Base-by-base conservation (phyloP, 805 yeast species). In the Torulaspora delbrueckii region DNA sequence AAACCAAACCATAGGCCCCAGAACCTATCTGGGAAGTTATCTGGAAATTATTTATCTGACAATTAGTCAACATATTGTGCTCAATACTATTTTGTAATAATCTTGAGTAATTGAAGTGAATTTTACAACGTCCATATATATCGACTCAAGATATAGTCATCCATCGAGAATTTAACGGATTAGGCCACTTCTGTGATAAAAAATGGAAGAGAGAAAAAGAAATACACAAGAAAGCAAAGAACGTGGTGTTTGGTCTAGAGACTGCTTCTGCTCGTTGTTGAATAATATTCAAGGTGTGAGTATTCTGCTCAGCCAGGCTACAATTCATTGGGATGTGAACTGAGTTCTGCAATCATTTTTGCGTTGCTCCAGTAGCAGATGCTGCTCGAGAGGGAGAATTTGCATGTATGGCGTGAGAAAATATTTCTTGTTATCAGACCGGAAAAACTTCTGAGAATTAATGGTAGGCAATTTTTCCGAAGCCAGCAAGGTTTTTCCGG, bases 1-100 rank as follows among this genome's bases (percentile, higher is more conserved):
- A 86, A 6, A 88, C 91, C 26, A 84, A 71, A 4, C 95, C 95
- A 57, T 82, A 88, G 18, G 95, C 89, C 23, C 96, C 96, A 0
- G 91, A 77, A 6, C 96, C 96, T 8, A 59, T 38, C 30, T 49
- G 55, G 12, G 45, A 26, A 5, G 53, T 33, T 8, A 57, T 48
- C 38, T 51, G 52, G 39, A 84, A 75, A 53, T 78, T 75, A 48
- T 66, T 69, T 47, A 72, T 70, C 36, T 45, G 48, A 44, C 54
- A 56, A 39, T 53, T 51, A 12, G 51, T 48, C 30, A 51, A 37
- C 54, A 51, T 51, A 26, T 32, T 40, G 28, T 19, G 22, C 22
- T 19, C 22, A 4, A 19, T 19, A 19, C 22, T 19, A 19, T 19
- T 19, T 19, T 4, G 22, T 5, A 19, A 19, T 19, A 19, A 4